phyloP scores from a whole-genome alignment of 1,284 basidiomycete genomes.

The Dichomitus squalens region DNA sequence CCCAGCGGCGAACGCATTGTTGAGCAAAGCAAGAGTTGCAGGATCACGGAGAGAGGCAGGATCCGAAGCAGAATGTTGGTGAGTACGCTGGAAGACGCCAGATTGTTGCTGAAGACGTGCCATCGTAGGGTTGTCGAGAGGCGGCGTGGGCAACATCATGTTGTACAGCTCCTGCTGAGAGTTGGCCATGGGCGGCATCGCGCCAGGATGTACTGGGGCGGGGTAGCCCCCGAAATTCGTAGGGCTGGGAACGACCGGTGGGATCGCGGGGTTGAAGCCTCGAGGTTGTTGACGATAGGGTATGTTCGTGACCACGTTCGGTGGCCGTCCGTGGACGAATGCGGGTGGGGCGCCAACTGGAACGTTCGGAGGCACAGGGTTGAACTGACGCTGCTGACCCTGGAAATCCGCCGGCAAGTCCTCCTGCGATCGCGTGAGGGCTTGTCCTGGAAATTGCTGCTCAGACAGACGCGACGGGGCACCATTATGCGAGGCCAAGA shows the following conservation, averaged over 20 bases:
- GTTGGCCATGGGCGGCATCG: slow-evolving; percentile 62
- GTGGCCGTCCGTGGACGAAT: slow-evolving; percentile 54
- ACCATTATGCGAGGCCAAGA: slow-evolving; percentile 44
- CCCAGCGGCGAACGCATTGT: slow-evolving; percentile 49
- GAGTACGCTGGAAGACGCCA: slow-evolving; percentile 65
- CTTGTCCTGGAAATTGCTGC: slow-evolving; percentile 31
- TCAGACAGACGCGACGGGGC: slow-evolving; percentile 44
- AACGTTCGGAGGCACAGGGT: slow-evolving; percentile 30
- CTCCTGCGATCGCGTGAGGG: slow-evolving; percentile 42
- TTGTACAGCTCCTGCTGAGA: slow-evolving; percentile 78
- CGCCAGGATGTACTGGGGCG: slow-evolving; percentile 53
- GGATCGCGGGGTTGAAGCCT: slow-evolving; percentile 49
- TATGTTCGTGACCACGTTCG: slow-evolving; percentile 45
- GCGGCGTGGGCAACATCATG: slow-evolving; percentile 66
- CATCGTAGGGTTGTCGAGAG: slow-evolving; percentile 63
- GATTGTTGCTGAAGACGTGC: slow-evolving; percentile 77
- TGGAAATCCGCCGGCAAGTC: slow-evolving; percentile 62
- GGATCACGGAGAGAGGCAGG: slow-evolving; percentile 72
- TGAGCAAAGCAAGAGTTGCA: slow-evolving; percentile 61
- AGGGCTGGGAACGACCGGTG: slow-evolving; percentile 50
- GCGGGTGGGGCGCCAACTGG: slow-evolving; percentile 24
- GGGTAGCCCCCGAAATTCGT: slow-evolving; percentile 54
- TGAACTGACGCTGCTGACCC: slow-evolving; percentile 57
- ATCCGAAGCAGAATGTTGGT: slow-evolving; percentile 81
- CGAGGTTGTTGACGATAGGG: slow-evolving; percentile 60